Conservation (phyloP, 495 filamentous ascomycete species). For the Oidiodendron maius region DNA sequence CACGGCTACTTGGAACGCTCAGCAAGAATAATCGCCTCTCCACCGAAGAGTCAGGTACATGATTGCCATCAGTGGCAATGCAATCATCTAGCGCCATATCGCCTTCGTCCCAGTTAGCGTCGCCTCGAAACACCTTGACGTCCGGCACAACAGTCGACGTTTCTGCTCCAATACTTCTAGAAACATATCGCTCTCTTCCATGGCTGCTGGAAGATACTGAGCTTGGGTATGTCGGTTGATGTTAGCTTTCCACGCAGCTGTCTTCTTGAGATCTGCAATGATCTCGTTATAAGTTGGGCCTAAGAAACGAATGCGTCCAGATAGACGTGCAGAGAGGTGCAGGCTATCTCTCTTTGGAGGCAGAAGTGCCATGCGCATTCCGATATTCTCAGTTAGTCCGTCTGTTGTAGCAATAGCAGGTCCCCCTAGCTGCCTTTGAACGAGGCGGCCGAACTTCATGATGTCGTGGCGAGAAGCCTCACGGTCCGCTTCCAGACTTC, state of each 20-base stretch:
- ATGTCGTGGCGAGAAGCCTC: not conserved
- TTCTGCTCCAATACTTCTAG: not conserved
- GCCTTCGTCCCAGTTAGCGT: too few relatives aligned
- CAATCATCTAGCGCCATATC: too few relatives aligned
- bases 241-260: not conserved
- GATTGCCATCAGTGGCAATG: too few relatives aligned
- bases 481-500: not conserved
- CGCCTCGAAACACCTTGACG: too few relatives aligned
- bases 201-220: not conserved
- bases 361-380: not conserved
- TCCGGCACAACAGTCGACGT: too few relatives aligned
- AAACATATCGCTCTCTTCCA: constrained; percentile 4
- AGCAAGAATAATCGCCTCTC: not conserved
- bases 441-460: not conserved
- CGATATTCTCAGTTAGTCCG: not conserved
- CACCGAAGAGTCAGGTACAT: too few relatives aligned
- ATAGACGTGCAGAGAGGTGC: not conserved
- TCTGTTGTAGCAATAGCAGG: not conserved
- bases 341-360: too few relatives aligned
- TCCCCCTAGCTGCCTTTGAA: constrained; percentile 2
- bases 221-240: not conserved
- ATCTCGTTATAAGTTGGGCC: constrained; percentile 1
- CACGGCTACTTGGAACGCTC: not conserved
- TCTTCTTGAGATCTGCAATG: not conserved
- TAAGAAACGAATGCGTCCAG: not conserved